Evolutionary conservation across 352 stramenopile species (phyloP).

Genomic region (Elongisporangium anandrum): DNA sequence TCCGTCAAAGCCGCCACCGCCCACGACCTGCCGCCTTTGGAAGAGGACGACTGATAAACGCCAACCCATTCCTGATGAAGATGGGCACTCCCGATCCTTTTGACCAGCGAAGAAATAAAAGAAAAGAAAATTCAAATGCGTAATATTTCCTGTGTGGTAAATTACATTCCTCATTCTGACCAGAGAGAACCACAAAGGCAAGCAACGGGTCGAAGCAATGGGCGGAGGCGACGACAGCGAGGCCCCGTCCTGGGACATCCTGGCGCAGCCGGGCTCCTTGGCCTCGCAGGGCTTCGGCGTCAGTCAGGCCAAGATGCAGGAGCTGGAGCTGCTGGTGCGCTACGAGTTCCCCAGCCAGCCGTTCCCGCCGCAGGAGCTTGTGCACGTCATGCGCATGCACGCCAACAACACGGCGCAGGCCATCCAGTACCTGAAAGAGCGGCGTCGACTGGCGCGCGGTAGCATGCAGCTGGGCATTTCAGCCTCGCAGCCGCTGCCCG

Average conservation of each 20-base stretch:
- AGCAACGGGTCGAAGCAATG: neutral
- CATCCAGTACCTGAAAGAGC: constrained; percentile 44
- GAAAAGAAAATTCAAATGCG: neutral
- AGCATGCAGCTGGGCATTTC: neutral
- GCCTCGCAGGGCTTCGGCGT: constrained; percentile 6
- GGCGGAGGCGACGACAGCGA: neutral
- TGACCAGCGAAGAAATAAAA: neutral
- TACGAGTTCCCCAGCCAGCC: constrained; percentile 53
- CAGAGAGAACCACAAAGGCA: neutral
- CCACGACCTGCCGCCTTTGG: constrained; percentile 28
- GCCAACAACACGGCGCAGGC: constrained; percentile 44
- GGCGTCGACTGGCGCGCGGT: constrained; percentile 11
- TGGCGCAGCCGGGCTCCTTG: neutral
- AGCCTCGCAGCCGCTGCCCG: neutral
- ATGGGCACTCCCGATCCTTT: neutral
- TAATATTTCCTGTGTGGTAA: neutral
- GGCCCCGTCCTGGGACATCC: neutral
- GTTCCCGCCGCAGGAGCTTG: constrained; percentile 37
- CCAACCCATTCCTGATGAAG: too few species aligned
- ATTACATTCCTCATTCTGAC: neutral
- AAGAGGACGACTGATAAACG: constrained; percentile 5
- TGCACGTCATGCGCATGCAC: constrained; percentile 32
- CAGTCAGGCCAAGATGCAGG: constrained; percentile 44
- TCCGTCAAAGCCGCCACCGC: constrained; percentile 33
- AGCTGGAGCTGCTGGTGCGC: constrained; percentile 48